phyloP scores from a whole-genome alignment of 805 yeast genomes.

The Ogataea paraovalis region DNA sequence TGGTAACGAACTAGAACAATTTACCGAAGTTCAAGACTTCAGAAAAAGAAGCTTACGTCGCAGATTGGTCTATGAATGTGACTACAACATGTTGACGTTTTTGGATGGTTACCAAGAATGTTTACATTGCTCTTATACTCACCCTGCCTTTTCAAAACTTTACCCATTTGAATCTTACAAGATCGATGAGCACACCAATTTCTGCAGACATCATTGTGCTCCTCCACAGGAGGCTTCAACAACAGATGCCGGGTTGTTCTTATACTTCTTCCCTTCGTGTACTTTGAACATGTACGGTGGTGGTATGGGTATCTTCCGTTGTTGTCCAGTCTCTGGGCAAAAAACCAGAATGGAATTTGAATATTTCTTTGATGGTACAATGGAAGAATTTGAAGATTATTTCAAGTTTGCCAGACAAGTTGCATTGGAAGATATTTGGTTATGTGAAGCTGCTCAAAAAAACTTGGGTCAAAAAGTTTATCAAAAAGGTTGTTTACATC shows the following conservation, averaged over 20 bases:
- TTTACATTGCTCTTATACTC: conserved; percentile 27
- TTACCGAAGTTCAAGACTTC: conserved; percentile 19
- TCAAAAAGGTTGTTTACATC: conserved; percentile 26
- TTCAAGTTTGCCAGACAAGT: conserved; percentile 31
- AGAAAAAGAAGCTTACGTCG: conserved; percentile 18
- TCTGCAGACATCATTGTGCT: conserved; percentile 26
- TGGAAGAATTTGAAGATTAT: conserved; percentile 26
- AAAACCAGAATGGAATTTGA: conserved; percentile 30
- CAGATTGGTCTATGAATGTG: conserved; percentile 23
- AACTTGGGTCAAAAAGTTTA: conserved; percentile 24
- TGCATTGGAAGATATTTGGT: conserved; percentile 28
- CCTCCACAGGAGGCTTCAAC: conserved; percentile 9
- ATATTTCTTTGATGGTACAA: conserved; percentile 26
- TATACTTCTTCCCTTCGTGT: conserved; percentile 29
- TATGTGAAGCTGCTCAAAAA: conserved; percentile 29
- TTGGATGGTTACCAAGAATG: conserved; percentile 30
- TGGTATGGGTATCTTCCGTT: conserved; percentile 29
- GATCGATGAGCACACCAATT: conserved; percentile 25
- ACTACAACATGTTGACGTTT: conserved; percentile 23
- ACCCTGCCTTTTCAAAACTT: conserved; percentile 25
- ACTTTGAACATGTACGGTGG: conserved; percentile 28
- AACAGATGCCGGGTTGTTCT: conserved; percentile 21
- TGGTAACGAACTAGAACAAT: conserved; percentile 19
- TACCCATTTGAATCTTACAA: conserved; percentile 27
- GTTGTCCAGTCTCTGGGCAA: conserved; percentile 25